These are phyloP conservation scores for Aureobasidium zeae DNA, from an alignment of 2,329 filamentous ascomycete genomes.

Conservation along the genomic window DNA sequence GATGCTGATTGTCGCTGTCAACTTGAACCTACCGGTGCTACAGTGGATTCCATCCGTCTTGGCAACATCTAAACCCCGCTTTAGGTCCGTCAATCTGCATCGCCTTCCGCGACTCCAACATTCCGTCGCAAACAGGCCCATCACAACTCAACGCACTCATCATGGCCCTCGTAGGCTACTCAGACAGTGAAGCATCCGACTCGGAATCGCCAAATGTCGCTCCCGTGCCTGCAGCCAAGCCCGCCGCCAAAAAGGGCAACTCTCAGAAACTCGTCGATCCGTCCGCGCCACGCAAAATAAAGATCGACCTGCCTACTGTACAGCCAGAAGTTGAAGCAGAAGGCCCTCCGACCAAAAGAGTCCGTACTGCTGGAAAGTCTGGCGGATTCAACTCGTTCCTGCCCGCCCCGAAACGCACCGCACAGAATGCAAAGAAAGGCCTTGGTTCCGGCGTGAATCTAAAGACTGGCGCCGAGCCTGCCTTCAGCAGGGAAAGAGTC, in stretches of 20 bases:
- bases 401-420: constrained; percentile 64
- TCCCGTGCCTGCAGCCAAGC: constrained; percentile 32
- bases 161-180: constrained; percentile 77
- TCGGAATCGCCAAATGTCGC: constrained; percentile 36
- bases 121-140: neutral
- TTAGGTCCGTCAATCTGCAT: constrained; percentile 2
- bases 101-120: neutral
- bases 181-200: constrained; percentile 65
- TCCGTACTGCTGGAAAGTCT: constrained; percentile 57
- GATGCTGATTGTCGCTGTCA: constrained; percentile 8
- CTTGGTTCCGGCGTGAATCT: constrained; percentile 56
- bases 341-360: constrained; percentile 61
- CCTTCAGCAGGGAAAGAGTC: constrained; percentile 57
- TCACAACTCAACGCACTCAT: neutral
- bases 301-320: constrained; percentile 62
- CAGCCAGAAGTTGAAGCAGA: constrained; percentile 38
- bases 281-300: constrained; percentile 73
- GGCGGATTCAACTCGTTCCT: constrained; percentile 79
- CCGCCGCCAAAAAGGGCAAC: constrained; percentile 43
- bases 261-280: constrained; percentile 77
- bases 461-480: constrained; percentile 75
- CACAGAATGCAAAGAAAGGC: constrained; percentile 23
- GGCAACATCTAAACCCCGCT: neutral
- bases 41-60: no score
- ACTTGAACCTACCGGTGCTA: neutral